Percentiles rank a stretch among this genome's conserved stretches.
Conservation (phyloP, 2,329 filamentous ascomycete genomes). For the Nothopassalora personata region DNA sequence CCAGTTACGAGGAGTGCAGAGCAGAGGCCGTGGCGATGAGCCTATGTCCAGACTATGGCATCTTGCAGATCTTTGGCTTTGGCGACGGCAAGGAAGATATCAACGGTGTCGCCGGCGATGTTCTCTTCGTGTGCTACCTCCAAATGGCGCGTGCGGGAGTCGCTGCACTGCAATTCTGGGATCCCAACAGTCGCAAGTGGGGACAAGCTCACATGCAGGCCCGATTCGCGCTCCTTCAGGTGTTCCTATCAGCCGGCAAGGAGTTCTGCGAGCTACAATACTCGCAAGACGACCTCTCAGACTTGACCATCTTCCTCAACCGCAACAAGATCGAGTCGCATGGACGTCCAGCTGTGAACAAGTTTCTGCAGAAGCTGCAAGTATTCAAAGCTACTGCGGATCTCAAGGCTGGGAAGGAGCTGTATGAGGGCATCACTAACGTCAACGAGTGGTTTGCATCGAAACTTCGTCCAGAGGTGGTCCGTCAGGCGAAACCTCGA, state of each 20-base stretch:
- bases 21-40: conserved; percentile 93
- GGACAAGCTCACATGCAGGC: conserved; percentile 53
- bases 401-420: conserved; percentile 65
- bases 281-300: conserved; percentile 62
- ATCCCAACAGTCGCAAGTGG: conserved; percentile 85
- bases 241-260: conserved; percentile 78
- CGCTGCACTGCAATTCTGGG: conserved; percentile 86
- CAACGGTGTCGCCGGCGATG: conserved; percentile 70
- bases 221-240: conserved; percentile 79
- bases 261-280: conserved; percentile 81
- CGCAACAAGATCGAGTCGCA: conserved; percentile 78
- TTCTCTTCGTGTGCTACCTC: conserved; percentile 83
- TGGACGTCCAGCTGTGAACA: conserved; percentile 76
- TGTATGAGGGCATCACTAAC: conserved; percentile 78
- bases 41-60: conserved; percentile 79
- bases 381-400: conserved; percentile 90
- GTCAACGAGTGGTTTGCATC: conserved; percentile 83
- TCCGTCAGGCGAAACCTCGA: conserved; percentile 72
- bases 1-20: conserved; percentile 88
- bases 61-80: conserved; percentile 87
- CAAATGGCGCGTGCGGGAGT: conserved; percentile 93
- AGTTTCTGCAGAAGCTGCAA: conserved; percentile 85
- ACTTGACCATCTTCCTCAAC: conserved; percentile 77
- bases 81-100: conserved; percentile 72
- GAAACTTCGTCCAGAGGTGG: conserved; percentile 68